Base-by-base conservation (phyloP, 2,329 filamentous ascomycete genomes). In the Aspergillus novoparasiticus region DNA sequence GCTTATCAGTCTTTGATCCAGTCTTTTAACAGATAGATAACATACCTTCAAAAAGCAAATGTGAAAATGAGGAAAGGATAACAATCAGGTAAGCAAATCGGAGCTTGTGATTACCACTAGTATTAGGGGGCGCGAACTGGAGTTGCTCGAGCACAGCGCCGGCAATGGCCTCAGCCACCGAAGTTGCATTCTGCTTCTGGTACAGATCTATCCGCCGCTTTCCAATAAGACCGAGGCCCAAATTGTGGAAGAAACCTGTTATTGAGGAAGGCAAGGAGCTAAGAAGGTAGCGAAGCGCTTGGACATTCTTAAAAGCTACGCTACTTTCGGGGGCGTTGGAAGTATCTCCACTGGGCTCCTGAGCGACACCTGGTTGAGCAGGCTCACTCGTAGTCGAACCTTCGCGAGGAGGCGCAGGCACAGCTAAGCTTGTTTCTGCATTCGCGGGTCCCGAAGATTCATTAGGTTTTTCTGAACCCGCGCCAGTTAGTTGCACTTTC, bases 221-320 rank as follows among this genome's bases (percentile, higher is more conserved):
- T 50, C 88, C 87, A 4, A 96, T 84, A 26, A 98, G 82, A 19
- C 90, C 87, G 76, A 93, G 95, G 14, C 94, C 94, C 50, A 98
- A 82, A 1, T 89, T 90, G 72, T 96, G 92, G 73, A 97, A 90
- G 69, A 98, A 91, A 0, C 91, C 89, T 21, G 92, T 90, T n/a
- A 94, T 90, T 3, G 90, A 89, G 10, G 89, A 88, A 26, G 94
- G 89, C 69, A 96, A 86, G 39, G 92, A 89, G 71, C 90, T 90
- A 14, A 98, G 84, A 12, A 98, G 82, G 68, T 89, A 89, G 43
- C 90, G 87, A 51, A 98, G 83, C 14, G 87, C 89, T 73, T 90
- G 88, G 46, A 90, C 93, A 75, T 98, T 99, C 74, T 90, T 87
- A 75, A 89, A 89, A 51, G 82, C 78, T 36, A 81, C 75, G 36